Conservation (phyloP, 768 basidiomycete genomes). For the Collybiopsis confluens region DNA sequence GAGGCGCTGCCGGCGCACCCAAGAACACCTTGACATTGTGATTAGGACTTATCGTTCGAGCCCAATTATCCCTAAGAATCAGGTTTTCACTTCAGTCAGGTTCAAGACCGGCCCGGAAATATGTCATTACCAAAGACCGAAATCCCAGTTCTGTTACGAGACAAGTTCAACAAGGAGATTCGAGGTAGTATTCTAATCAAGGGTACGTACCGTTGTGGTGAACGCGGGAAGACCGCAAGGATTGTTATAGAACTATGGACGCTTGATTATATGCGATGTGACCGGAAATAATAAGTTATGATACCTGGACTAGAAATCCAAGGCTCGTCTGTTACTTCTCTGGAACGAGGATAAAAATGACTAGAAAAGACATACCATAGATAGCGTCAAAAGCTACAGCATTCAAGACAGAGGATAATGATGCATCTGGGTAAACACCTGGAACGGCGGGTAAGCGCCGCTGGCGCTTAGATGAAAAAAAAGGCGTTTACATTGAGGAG, state of each 20-base stretch:
- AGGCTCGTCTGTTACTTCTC: not conserved
- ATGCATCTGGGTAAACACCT: slow-evolving; percentile 63
- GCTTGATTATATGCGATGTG: too few relatives aligned
- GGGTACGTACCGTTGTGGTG: slow-evolving; percentile 42
- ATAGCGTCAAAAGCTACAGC: slow-evolving; percentile 64
- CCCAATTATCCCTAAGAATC: slow-evolving; percentile 56
- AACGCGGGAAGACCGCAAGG: slow-evolving; percentile 48
- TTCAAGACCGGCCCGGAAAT: too few relatives aligned
- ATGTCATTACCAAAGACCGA: slow-evolving; percentile 54
- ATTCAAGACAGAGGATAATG: slow-evolving; percentile 56
- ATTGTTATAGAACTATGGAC: slow-evolving; percentile 55
- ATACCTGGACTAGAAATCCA: slow-evolving; percentile 8
- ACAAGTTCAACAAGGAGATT: not conserved
- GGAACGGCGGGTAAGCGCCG: too few relatives aligned
- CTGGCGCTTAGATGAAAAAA: too few relatives aligned
- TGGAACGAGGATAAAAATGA: not conserved
- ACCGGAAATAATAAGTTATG: too few relatives aligned
- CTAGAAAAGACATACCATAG: slow-evolving; percentile 38
- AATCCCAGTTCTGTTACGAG: slow-evolving; percentile 54
- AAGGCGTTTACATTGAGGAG: slow-evolving; percentile 35
- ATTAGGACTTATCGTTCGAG: slow-evolving; percentile 53
- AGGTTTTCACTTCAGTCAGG: too few relatives aligned
- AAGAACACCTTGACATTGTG: slow-evolving; percentile 62
- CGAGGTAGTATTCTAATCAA: not conserved
- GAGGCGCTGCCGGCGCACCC: slow-evolving; percentile 55